Evolutionary conservation across 1,139 yeast species (phyloP).

Genomic region (Geotrichum fermentans): DNA sequence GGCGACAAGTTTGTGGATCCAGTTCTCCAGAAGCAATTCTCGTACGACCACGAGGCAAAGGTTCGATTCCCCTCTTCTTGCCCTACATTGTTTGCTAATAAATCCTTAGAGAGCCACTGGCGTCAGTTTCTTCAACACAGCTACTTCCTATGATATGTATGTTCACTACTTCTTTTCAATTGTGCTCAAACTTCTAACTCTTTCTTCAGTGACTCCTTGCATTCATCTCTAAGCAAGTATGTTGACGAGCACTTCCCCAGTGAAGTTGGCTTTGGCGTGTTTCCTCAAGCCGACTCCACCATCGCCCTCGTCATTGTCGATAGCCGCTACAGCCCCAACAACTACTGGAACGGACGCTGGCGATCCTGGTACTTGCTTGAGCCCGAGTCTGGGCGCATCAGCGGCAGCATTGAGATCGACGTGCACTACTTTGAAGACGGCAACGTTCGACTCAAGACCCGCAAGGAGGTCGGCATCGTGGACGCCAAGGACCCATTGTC

Average conservation of each 20-base stretch:
- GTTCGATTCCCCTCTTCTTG: constrained; percentile 16
- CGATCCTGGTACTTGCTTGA: constrained; percentile 54
- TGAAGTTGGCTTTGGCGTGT: constrained; percentile 44
- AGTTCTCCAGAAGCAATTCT: constrained; percentile 48
- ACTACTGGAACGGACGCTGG: constrained; percentile 92
- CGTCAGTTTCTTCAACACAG: constrained; percentile 14
- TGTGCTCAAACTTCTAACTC: constrained; percentile 10
- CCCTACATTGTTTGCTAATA: neutral
- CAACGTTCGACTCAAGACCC: constrained; percentile 71
- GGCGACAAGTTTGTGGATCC: constrained; percentile 47
- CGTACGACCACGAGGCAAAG: constrained; percentile 52
- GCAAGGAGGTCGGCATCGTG: constrained; percentile 40
- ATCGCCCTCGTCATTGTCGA: constrained; percentile 59
- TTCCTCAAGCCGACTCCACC: constrained; percentile 50
- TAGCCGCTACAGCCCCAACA: constrained; percentile 64
- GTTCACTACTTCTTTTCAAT: constrained; percentile 9
- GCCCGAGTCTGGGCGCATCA: constrained; percentile 36
- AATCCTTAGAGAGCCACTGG: constrained; percentile 19
- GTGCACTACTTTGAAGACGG: constrained; percentile 96
- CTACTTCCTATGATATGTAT: constrained; percentile 18
- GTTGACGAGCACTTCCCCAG: constrained; percentile 45
- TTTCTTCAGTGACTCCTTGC: constrained; percentile 22
- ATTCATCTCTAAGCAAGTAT: constrained; percentile 38
- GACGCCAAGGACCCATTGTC: constrained; percentile 26
- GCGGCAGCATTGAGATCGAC: constrained; percentile 60